A percentile compares a stretch with the other conserved stretches of the same genome.
phyloP scores from a whole-genome alignment of 2,329 filamentous ascomycete species.

The Dichotomopilus funicola region DNA sequence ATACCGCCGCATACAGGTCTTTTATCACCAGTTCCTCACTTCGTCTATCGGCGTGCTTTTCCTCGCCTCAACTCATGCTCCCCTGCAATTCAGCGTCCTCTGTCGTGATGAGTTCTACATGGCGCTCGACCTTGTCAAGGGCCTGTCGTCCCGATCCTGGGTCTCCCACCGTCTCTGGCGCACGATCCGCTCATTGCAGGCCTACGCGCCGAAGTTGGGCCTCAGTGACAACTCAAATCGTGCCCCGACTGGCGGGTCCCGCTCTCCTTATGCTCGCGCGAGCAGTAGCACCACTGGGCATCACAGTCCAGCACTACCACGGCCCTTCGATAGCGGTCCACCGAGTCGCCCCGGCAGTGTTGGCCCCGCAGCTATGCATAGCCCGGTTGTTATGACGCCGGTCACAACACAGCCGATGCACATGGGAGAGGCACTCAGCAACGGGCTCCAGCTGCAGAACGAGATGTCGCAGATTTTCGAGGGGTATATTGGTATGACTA shows the following conservation, averaged over 20 bases:
- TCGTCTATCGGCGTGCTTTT: slow-evolving; percentile 71
- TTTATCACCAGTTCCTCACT: slow-evolving; percentile 75
- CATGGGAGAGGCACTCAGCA: slow-evolving; percentile 27
- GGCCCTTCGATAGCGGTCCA: not conserved
- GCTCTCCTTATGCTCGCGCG: not conserved
- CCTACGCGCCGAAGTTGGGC: slow-evolving; percentile 64
- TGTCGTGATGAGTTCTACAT: slow-evolving; percentile 75
- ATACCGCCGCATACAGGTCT: slow-evolving; percentile 65
- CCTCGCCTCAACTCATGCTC: slow-evolving; percentile 68
- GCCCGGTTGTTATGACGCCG: slow-evolving; percentile 20
- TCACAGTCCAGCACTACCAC: not conserved
- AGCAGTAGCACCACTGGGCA: not conserved
- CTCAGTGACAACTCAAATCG: slow-evolving; percentile 34
- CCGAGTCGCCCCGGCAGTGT: slow-evolving; percentile 2
- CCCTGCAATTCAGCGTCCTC: slow-evolving; percentile 59
- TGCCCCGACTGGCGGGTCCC: not conserved
- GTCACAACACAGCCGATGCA: slow-evolving; percentile 20
- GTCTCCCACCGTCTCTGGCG: slow-evolving; percentile 69
- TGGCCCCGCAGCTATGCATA: not conserved
- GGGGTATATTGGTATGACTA: slow-evolving; percentile 28
- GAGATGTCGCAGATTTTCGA: slow-evolving; percentile 49
- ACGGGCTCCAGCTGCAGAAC: slow-evolving; percentile 44
- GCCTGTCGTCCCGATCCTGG: slow-evolving; percentile 63
- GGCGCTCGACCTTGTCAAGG: slow-evolving; percentile 67
- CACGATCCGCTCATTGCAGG: slow-evolving; percentile 63